Evolutionary conservation across 2,329 filamentous ascomycete genomes (phyloP), one percentile per base, ranked within the genome.

Genomic region (Trichoderma arundinaceum): DNA sequence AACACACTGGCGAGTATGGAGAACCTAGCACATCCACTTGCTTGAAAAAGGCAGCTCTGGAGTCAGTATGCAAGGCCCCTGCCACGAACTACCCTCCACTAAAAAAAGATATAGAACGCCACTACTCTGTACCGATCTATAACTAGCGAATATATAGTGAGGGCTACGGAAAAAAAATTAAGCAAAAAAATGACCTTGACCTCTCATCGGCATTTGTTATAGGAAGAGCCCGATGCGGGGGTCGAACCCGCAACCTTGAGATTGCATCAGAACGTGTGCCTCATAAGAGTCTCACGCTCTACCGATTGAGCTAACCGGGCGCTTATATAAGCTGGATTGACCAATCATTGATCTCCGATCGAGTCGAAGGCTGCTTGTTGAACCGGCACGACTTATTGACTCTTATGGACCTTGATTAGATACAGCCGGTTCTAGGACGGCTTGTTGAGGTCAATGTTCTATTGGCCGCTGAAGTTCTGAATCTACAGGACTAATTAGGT

Each of bases 261-360:
- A 83, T 83, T 64, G 53, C 22, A 64, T 64, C 62, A 64, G 62
- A 64, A 57, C 53, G 62, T 58, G 62, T 64, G 35, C 44, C 38
- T 48, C 41, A 4, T 85, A 85, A 86, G 87, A 89, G 87, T 88
- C 86, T 88, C 83, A 88, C 86, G 86, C 86, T 89, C 87, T 89
- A 88, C 76, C 75, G 75, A 77, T 77, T 77, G 75, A 77, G 75
- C 75, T 77, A 77, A 76, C 75, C 75, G 72, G 75, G 75, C 75
- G 32, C 22, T 33, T 22, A 41, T 12, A 43, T 59, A 17, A n/a
- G 7, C 7, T 39, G 2, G 7, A 9, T 48, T 17, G 7, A n/a
- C 56, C 56, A 59, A 59, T 59, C 43, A 59, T 9, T 10, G 9
- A 39, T 7, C n/a, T n/a, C n/a, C 33, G 52, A 54, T 28, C 39